phyloP scores from a whole-genome alignment of 1,284 basidiomycete genomes.

The Puccinia coronata region DNA sequence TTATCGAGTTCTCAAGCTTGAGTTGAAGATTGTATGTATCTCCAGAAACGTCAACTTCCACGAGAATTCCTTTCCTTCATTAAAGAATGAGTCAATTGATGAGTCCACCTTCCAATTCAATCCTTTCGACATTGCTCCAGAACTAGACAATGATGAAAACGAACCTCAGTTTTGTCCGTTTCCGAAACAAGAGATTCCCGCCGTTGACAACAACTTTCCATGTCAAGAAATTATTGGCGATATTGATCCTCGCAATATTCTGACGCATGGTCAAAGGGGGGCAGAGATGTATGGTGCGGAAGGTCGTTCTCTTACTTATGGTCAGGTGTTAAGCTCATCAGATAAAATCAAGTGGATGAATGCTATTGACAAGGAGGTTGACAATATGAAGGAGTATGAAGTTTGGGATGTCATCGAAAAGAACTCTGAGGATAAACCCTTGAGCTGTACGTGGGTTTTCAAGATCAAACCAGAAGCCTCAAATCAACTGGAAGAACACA shows the following conservation, averaged over 20 bases:
- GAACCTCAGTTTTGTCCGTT: background rate
- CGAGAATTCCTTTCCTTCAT: background rate
- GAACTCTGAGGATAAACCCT: background rate
- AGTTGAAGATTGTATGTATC: background rate
- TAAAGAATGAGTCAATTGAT: background rate
- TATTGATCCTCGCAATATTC: background rate
- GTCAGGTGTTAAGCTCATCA: background rate
- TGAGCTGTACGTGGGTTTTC: conserved; percentile 31
- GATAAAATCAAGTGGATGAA: conserved; percentile 1
- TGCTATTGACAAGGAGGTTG: background rate
- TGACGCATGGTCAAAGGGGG: background rate
- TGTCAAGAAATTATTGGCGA: conserved; percentile 13
- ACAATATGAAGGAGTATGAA: background rate
- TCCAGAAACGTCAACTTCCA: background rate
- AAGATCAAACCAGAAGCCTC: background rate
- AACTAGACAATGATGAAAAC: too few species aligned
- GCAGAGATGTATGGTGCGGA: background rate
- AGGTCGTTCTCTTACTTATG: background rate
- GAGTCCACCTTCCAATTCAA: background rate
- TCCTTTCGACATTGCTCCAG: background rate
- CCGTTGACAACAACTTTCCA: background rate
- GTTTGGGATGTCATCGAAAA: conserved; percentile 11
- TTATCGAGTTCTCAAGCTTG: background rate
- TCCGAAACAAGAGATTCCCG: background rate
- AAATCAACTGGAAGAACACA: background rate